Base-by-base conservation (phyloP, 2,329 filamentous ascomycete genomes). In the Botryosphaeria dothidea region DNA sequence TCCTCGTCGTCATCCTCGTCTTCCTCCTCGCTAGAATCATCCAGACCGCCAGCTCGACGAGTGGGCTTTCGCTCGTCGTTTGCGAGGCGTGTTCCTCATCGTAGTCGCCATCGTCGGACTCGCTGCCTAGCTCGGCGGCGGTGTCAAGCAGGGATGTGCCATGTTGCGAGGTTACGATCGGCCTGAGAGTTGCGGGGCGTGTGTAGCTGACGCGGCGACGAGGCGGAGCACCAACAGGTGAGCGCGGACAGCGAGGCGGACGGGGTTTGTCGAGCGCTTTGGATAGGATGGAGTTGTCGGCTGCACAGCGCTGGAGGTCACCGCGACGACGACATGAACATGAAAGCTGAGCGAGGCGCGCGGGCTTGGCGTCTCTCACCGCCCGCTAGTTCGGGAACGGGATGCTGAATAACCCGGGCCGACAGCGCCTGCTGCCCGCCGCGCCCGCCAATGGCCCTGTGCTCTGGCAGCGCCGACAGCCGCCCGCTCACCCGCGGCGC, bases 111-210 rank as follows among this genome's bases (percentile, higher is more conserved):
- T 78, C 76, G 36, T 78, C 77, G 62, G 78, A 76, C 64, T 74
- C 71, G 69, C 89, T 89, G 74, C 93, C 93, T 66, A 97, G 82
- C 78, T 96, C 89, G 71, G 94, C 95, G 81, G 93, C 90, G 69
- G 88, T 89, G 71, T 94, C 89, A 73, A 99, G 89, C 74, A 97
- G 83, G 56, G 46, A 52, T 60, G 43, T 31, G 63, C 63, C 63
- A 61, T 65, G 54, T 34, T 46, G 63, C 17, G 45, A 46, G 29
- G 56, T 46, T 60, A 34, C 27, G 48, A 51, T 62, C 48, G 60
- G 60, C 60, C 45, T 15, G 29, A 19, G 36, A 51, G 36, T 19
- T 21, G 23, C 60, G 27, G 34, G 43, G 45, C 11, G 15, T 62
- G 45, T 51, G n/a, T 27, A 43, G 45, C 60, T 62, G 61, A 56